A percentile compares a stretch with the other conserved stretches of the same genome.
These are phyloP conservation scores for Tephrocybe rancida DNA, from an alignment of 768 basidiomycete genomes.

Conservation along the genomic window DNA sequence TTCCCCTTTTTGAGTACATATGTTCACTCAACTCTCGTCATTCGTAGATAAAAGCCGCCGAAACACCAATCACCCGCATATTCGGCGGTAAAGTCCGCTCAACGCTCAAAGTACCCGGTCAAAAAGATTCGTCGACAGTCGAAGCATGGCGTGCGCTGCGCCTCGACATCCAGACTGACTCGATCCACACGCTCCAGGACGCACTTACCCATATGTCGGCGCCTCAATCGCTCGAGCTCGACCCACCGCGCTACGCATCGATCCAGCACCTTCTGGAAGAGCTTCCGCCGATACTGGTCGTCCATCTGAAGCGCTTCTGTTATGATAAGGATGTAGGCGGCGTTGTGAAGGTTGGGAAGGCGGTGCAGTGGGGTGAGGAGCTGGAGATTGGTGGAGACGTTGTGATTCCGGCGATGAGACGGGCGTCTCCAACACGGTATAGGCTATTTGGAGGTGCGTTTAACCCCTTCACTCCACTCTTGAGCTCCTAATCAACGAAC, in stretches of 20 bases:
- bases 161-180: conserved; percentile 74
- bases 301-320: conserved; percentile 90
- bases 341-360: conserved; percentile 87
- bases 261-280: conserved; percentile 72
- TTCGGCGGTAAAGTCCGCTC: conserved; percentile 94
- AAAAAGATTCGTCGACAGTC: conserved; percentile 84
- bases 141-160: conserved; percentile 92
- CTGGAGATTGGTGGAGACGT: conserved; percentile 77
- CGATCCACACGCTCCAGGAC: conserved; percentile 76
- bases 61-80: conserved; percentile 88
- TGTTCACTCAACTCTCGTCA: background rate
- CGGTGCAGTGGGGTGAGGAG: conserved; percentile 75
- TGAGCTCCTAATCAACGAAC: background rate
- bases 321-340: conserved; percentile 78
- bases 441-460: conserved; percentile 81
- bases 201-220: conserved; percentile 78
- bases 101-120: conserved; percentile 76
- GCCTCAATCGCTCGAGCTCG: conserved; percentile 81
- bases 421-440: conserved; percentile 57
- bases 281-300: conserved; percentile 80
- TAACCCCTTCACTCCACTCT: background rate
- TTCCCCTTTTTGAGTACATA: background rate
- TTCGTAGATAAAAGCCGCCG: conserved; percentile 69
- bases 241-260: conserved; percentile 70
- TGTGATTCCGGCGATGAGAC: conserved; percentile 53